A percentile compares a stretch with the other conserved stretches of the same genome.
Evolutionary conservation across 225 moss, liverwort and hornwort species (phyloP).

Genomic region (Sphagnum contortum): DNA sequence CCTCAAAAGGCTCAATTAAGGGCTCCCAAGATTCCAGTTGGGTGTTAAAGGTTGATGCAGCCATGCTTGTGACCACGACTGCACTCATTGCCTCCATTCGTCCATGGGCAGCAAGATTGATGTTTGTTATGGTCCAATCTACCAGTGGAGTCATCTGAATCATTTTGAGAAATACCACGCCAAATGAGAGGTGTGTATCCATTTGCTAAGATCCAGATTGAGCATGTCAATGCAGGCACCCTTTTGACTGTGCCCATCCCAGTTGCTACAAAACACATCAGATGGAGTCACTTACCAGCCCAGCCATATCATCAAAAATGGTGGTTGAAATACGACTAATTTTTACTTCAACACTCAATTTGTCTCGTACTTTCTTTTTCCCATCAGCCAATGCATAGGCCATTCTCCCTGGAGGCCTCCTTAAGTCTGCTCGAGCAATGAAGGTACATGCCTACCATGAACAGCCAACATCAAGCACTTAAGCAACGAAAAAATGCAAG

Average conservation of each 20-base stretch:
- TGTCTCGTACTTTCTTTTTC: constrained; percentile 68
- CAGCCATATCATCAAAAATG: constrained; percentile 86
- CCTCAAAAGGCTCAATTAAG: constrained; percentile 96
- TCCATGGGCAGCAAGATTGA: constrained; percentile 92
- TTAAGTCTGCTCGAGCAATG: constrained; percentile 82
- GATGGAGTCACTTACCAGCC: constrained; percentile 45
- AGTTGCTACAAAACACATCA: no score
- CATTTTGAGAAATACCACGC: neutral
- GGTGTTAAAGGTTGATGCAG: constrained; percentile 91
- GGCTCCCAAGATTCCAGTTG: constrained; percentile 97
- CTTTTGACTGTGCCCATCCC: no score
- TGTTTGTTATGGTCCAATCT: constrained; percentile 75
- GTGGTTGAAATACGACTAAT: constrained; percentile 84
- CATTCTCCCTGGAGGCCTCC: constrained; percentile 83
- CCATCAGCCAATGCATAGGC: constrained; percentile 86
- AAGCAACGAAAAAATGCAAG: constrained; percentile 10
- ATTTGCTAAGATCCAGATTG: no score
- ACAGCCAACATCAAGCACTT: neutral
- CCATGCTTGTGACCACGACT: constrained; percentile 77
- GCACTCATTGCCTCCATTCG: constrained; percentile 83
- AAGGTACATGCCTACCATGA: constrained; percentile 45
- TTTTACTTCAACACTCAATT: constrained; percentile 74
- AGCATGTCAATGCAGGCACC: no score
- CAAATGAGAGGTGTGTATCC: no score
- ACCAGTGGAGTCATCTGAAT: constrained; percentile 90